These are phyloP conservation scores for Trichoderma sp. DNA, from an alignment of 2,329 filamentous ascomycete genomes.

Conservation along the genomic window DNA sequence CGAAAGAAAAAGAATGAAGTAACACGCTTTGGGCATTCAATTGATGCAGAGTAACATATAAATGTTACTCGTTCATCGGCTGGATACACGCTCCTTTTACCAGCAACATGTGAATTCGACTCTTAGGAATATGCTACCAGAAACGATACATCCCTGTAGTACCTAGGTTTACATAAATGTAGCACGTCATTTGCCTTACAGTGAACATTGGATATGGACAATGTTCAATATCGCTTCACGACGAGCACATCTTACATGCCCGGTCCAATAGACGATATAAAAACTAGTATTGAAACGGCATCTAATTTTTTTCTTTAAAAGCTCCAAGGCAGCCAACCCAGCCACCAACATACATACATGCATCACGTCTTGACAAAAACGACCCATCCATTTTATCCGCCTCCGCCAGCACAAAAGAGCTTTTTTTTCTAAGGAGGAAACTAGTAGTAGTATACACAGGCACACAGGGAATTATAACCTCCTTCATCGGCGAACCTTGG, in stretches of 20 bases:
- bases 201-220: background rate
- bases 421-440: slow-evolving; percentile 46
- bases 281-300: slow-evolving; percentile 47
- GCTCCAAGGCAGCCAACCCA: slow-evolving; percentile 48
- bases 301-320: slow-evolving; percentile 50
- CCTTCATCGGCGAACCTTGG: slow-evolving; percentile 54
- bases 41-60: background rate
- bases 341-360: slow-evolving; percentile 34
- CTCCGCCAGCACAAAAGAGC: slow-evolving; percentile 48
- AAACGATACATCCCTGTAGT: background rate
- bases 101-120: background rate
- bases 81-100: background rate
- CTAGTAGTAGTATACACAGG: slow-evolving; percentile 43
- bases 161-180: background rate
- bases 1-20: background rate
- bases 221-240: background rate
- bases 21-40: background rate
- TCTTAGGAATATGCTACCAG: background rate
- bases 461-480: slow-evolving; percentile 41
- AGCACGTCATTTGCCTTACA: background rate
- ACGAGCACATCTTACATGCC: background rate
- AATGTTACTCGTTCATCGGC: background rate
- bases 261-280: background rate
- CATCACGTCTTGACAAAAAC: slow-evolving; percentile 38
- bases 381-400: slow-evolving; percentile 45